Conservation (phyloP, 2,329 filamentous ascomycete genomes). For the Penicillium corylophilum region DNA sequence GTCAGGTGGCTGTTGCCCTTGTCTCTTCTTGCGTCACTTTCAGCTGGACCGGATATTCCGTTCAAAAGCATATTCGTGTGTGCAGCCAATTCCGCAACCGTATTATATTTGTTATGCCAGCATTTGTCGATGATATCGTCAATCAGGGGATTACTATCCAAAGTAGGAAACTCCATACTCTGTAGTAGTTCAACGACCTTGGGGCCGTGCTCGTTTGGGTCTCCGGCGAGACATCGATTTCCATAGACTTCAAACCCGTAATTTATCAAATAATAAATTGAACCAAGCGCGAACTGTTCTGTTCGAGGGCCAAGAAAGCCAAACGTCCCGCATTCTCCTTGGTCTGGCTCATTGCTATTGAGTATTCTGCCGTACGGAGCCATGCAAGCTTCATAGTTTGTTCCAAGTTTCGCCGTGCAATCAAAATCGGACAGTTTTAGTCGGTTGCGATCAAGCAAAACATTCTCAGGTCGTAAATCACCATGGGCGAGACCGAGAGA, state of each 20-base stretch:
- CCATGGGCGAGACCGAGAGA: constrained; percentile 34
- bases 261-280: constrained; percentile 33
- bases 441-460: constrained; percentile 28
- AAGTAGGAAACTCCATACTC: constrained; percentile 24
- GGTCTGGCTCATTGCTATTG: constrained; percentile 16
- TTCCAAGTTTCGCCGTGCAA: constrained; percentile 27
- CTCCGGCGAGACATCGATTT: constrained; percentile 24
- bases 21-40: no score
- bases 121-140: constrained; percentile 25
- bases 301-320: constrained; percentile 30
- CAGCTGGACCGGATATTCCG: no score
- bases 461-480: constrained; percentile 33
- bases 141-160: constrained; percentile 26
- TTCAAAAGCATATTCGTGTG: constrained; percentile 5
- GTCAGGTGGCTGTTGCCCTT: no score
- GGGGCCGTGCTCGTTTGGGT: constrained; percentile 21
- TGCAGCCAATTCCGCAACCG: constrained; percentile 17
- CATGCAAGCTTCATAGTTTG: constrained; percentile 24
- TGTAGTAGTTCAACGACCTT: constrained; percentile 23
- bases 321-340: constrained; percentile 17
- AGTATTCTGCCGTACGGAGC: constrained; percentile 28
- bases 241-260: constrained; percentile 33
- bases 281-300: constrained; percentile 35
- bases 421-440: constrained; percentile 33
- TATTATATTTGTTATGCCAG: constrained; percentile 24